Evolutionary conservation across 2,329 filamentous ascomycete species (phyloP).

Genomic region (Sarocladium strictum): DNA sequence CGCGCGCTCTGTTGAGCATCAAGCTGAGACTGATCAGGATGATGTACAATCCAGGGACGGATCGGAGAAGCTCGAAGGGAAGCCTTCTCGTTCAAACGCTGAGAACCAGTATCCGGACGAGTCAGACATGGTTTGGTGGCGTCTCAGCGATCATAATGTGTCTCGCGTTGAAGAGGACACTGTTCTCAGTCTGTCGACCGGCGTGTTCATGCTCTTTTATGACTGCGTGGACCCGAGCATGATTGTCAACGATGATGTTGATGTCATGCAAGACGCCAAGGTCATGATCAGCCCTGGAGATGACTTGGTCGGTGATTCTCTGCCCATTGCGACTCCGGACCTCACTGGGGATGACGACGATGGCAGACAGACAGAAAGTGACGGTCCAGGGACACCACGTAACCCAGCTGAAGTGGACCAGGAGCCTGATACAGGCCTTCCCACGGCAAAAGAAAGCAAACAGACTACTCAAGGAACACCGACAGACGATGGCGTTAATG

Average conservation of each 20-base stretch:
- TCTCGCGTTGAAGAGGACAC: constrained; percentile 64
- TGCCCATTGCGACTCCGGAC: constrained; percentile 2
- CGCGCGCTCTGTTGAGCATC: background rate
- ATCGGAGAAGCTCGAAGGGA: background rate
- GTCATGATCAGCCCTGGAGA: background rate
- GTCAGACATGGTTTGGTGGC: constrained; percentile 68
- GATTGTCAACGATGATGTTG: constrained; percentile 29
- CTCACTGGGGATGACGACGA: constrained; percentile 2
- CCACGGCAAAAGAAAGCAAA: too few species aligned
- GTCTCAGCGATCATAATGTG: constrained; percentile 85
- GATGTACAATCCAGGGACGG: constrained; percentile 8
- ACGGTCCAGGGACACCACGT: background rate
- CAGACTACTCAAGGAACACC: background rate
- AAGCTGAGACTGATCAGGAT: background rate
- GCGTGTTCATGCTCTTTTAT: constrained; percentile 97
- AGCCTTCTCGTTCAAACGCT: background rate
- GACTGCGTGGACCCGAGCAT: constrained; percentile 59
- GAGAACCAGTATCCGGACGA: constrained; percentile 12
- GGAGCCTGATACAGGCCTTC: background rate
- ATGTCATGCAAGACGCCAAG: constrained; percentile 10
- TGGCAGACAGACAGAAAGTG: background rate
- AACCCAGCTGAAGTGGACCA: background rate
- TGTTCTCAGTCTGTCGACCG: constrained; percentile 64
- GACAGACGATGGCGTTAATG: background rate
- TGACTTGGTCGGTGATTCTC: background rate